A percentile compares a stretch with the other conserved stretches of the same genome.
phyloP scores from a whole-genome alignment of 78 protist genomes.

The Acrasis kona region DNA sequence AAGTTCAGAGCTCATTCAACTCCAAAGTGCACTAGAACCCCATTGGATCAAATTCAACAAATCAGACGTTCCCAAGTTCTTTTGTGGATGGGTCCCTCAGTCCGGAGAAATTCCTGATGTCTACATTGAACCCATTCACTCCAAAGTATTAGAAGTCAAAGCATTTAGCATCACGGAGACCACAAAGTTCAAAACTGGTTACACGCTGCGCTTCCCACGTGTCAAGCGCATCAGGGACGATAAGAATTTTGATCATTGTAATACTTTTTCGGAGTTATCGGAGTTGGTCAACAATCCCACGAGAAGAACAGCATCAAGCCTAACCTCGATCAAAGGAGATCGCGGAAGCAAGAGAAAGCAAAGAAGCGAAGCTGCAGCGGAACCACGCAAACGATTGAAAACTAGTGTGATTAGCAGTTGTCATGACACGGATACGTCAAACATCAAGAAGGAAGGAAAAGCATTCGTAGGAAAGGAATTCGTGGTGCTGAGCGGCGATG shows the following conservation, averaged over 20 bases:
- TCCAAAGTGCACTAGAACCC: slow-evolving; percentile 35
- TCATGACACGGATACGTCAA: background rate
- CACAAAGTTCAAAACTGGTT: slow-evolving; percentile 32
- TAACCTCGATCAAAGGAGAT: background rate
- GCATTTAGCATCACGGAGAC: slow-evolving; percentile 41
- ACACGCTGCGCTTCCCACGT: slow-evolving; percentile 76
- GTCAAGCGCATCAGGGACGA: slow-evolving; percentile 51
- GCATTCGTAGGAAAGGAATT: background rate
- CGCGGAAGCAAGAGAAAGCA: background rate
- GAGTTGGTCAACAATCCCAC: background rate
- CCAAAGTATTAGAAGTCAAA: slow-evolving; percentile 45
- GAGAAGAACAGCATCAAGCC: background rate
- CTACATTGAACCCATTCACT: slow-evolving; percentile 51
- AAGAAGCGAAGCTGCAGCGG: background rate
- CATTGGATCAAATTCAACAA: slow-evolving; percentile 41
- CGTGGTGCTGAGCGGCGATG: background rate
- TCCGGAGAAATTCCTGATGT: slow-evolving; percentile 61
- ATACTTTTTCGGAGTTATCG: background rate
- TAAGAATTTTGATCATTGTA: slow-evolving; percentile 28
- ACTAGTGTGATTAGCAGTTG: background rate
- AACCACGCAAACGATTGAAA: background rate
- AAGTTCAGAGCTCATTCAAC: slow-evolving; percentile 33
- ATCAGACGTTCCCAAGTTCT: slow-evolving; percentile 3
- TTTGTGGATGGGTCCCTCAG: slow-evolving; percentile 34
- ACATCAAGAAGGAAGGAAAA: slow-evolving; percentile 1